Conservation (phyloP, 805 yeast genomes). For the Hanseniaspora vineae region DNA sequence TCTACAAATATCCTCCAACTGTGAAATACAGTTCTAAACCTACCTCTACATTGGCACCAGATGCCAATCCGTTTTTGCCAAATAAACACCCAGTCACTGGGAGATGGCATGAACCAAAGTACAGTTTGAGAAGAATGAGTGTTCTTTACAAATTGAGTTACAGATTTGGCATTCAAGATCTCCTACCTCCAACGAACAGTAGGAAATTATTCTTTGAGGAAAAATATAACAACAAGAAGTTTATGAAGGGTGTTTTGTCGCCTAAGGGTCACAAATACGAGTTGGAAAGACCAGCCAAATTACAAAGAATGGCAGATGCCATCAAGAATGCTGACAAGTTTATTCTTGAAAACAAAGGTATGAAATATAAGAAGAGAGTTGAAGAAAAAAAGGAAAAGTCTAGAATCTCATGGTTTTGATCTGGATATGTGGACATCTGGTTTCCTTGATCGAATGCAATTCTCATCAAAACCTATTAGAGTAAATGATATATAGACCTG, state of each 20-base stretch:
- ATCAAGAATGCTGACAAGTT: slow-evolving; percentile 52
- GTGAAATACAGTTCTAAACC: slow-evolving; percentile 52
- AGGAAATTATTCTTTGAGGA: slow-evolving; percentile 64
- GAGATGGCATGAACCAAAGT: slow-evolving; percentile 63
- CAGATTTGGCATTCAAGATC: slow-evolving; percentile 64
- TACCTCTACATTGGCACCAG: slow-evolving; percentile 48
- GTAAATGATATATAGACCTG: too few relatives aligned
- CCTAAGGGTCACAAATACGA: slow-evolving; percentile 81
- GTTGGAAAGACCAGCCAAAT: slow-evolving; percentile 45
- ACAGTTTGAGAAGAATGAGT: slow-evolving; percentile 69
- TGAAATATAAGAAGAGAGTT: slow-evolving; percentile 31
- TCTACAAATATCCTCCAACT: slow-evolving; percentile 72
- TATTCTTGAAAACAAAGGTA: slow-evolving; percentile 51
- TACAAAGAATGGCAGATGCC: slow-evolving; percentile 51
- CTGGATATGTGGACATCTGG: not conserved
- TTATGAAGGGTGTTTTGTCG: slow-evolving; percentile 61
- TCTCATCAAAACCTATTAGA: too few relatives aligned
- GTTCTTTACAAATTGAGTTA: slow-evolving; percentile 74
- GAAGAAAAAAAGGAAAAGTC: slow-evolving; percentile 27
- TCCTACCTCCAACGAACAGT: slow-evolving; percentile 42
- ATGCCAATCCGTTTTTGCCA: slow-evolving; percentile 78
- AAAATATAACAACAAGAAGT: slow-evolving; percentile 54
- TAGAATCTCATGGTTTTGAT: slow-evolving; percentile 26
- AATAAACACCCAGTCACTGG: slow-evolving; percentile 75
- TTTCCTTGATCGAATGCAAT: too few relatives aligned